Conservation (phyloP, 139 green algal genomes). For the Chlorella sp. region DNA sequence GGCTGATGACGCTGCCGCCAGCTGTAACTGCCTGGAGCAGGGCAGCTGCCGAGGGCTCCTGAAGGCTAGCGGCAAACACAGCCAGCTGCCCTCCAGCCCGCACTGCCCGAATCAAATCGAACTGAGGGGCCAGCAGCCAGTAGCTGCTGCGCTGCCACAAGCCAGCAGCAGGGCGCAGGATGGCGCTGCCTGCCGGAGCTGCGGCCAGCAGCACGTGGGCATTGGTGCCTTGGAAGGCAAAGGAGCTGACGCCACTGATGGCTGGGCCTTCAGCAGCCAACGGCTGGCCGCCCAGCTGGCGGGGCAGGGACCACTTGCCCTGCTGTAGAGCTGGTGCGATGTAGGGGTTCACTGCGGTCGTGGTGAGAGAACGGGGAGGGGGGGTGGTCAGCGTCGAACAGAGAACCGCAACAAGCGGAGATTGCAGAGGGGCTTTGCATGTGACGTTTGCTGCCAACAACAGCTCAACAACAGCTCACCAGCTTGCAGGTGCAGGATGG, state of each 20-base stretch:
- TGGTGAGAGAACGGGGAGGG: too few species aligned
- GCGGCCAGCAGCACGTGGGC: constrained; percentile 62
- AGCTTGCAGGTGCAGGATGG: constrained; percentile 43
- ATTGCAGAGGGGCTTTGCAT: too few species aligned
- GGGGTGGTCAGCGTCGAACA: too few species aligned
- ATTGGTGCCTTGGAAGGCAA: constrained; percentile 90
- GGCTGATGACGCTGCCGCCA: constrained; percentile 2
- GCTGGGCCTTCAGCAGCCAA: background rate
- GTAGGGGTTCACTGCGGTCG: constrained; percentile 44
- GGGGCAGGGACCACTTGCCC: constrained; percentile 47
- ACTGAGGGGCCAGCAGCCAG: constrained; percentile 55
- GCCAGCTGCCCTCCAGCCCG: background rate
- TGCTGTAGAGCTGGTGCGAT: constrained; percentile 13
- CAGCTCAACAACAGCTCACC: background rate
- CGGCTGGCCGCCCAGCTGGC: constrained; percentile 41
- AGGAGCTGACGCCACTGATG: constrained; percentile 74
- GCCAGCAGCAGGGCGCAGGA: background rate
- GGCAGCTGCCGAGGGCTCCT: background rate
- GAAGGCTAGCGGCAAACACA: constrained; percentile 7
- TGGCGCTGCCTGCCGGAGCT: background rate
- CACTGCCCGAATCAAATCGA: constrained; percentile 11
- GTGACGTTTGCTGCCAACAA: too few species aligned
- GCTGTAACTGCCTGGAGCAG: background rate
- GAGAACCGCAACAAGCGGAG: too few species aligned
- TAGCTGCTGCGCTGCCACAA: constrained; percentile 51